phyloP scores from a whole-genome alignment of 2,329 filamentous ascomycete species.

The Whalleya microplaca region DNA sequence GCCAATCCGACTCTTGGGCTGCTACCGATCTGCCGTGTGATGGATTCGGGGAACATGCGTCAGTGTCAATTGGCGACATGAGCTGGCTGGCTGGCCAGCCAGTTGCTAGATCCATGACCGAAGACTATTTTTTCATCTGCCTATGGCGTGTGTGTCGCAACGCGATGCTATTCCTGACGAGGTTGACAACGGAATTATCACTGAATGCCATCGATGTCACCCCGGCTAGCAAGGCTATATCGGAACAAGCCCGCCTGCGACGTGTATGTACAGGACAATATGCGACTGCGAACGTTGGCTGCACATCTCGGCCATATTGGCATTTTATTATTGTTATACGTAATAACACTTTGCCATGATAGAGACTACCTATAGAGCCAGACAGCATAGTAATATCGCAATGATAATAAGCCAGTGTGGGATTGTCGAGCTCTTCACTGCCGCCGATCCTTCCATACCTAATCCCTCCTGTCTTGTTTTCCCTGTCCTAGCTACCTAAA shows the following conservation, averaged over 20 bases:
- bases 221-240: slow-evolving; percentile 13
- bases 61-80: slow-evolving; percentile 13
- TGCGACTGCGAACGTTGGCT: slow-evolving; percentile 1
- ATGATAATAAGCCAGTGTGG: no score
- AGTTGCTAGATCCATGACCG: neutral
- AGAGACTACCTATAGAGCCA: no score
- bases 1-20: slow-evolving; percentile 15
- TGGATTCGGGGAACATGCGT: slow-evolving; percentile 19
- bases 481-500: neutral
- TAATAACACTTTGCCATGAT: no score
- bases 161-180: slow-evolving; percentile 13
- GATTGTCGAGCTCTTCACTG: neutral
- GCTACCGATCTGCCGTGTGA: slow-evolving; percentile 28
- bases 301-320: neutral
- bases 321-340: no score
- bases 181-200: slow-evolving; percentile 18
- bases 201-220: slow-evolving; percentile 20
- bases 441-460: neutral
- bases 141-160: neutral
- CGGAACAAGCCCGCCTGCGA: slow-evolving; percentile 9
- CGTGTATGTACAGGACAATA: slow-evolving; percentile 8
- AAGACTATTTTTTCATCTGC: no score
- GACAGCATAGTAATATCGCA: no score
- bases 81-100: slow-evolving; percentile 11
- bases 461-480: neutral